Evolutionary conservation across 2,329 filamentous ascomycete species (phyloP), one percentile per base, ranked within the genome.

Genomic region (Sodiomyces alkalinus): DNA sequence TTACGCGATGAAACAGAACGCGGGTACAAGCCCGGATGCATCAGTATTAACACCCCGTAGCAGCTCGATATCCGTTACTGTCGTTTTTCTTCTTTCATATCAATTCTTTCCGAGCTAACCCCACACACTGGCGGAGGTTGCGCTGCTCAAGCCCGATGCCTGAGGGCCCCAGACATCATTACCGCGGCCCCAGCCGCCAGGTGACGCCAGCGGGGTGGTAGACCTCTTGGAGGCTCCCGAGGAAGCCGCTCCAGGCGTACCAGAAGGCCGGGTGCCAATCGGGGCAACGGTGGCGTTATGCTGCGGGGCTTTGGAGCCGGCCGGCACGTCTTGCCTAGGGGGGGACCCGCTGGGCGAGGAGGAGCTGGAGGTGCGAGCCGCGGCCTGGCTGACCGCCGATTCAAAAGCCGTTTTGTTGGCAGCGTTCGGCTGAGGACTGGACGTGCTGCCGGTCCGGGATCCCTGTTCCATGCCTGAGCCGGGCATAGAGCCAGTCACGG

Each of bases 141-240:
- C 31, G 17, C 19, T 21, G 39, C 85, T 81, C 36, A 92, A 73
- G 28, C 74, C 72, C 39, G 75, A 80, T 45, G 80, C 82, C 45
- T 75, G 77, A 20, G 35, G 35, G 34, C 83, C 80, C 86, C 86
- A 93, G 25, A 87, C 81, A 21, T 75, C 78, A 39, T 75, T 77
- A 40, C 80, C 78, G 47, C 74, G 77, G 31, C 80, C 75, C 86
- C 86, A 93, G 34, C 74, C 71, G 12, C 76, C 62, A 9, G 86
- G 85, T n/a, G 85, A 92, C n/a, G 85, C 76, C 17, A 93, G 66
- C 30, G 87, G 86, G 3, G 86, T 92, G 6, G 82, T 92, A 0
- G 86, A 82, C 34, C 82, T 80, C 51, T 90, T 90, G 53, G 61
- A 48, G 15, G 60, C 58, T 35, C 68, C 64, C 22, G 58, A 50